Percentiles rank a stretch among this genome's conserved stretches.
Evolutionary conservation across 139 green algal genomes (phyloP).

Genomic region (Nannochloris sp.): DNA sequence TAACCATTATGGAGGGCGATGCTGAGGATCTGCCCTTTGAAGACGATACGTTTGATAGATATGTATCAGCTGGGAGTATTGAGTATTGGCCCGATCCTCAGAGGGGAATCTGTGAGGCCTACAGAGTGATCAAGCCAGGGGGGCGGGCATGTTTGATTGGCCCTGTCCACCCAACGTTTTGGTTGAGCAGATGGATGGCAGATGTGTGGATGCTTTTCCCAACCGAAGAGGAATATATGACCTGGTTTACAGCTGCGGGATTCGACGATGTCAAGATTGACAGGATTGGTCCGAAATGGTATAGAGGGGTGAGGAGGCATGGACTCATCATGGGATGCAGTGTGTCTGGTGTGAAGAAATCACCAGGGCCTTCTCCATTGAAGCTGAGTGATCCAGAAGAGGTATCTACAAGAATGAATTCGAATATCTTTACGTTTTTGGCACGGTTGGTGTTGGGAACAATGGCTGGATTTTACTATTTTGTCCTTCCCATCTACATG

Average conservation of each 20-base stretch:
- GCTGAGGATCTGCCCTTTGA: slow-evolving; percentile 87
- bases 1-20: slow-evolving; percentile 91
- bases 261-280: slow-evolving; percentile 86
- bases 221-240: slow-evolving; percentile 89
- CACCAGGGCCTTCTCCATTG: slow-evolving; percentile 64
- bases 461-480: slow-evolving; percentile 78
- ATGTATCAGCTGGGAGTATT: slow-evolving; percentile 84
- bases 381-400: slow-evolving; percentile 59
- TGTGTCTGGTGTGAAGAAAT: slow-evolving; percentile 78
- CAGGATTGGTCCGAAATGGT: slow-evolving; percentile 90
- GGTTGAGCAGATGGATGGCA: slow-evolving; percentile 72
- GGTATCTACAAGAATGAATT: slow-evolving; percentile 34
- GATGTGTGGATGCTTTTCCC: slow-evolving; percentile 96
- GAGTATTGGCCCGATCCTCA: slow-evolving; percentile 86
- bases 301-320: slow-evolving; percentile 83
- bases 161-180: slow-evolving; percentile 83
- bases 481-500: slow-evolving; percentile 75
- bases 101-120: slow-evolving; percentile 53
- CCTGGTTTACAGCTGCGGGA: slow-evolving; percentile 88
- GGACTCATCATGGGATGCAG: slow-evolving; percentile 97
- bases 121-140: slow-evolving; percentile 84
- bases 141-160: slow-evolving; percentile 89
- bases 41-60: slow-evolving; percentile 82
- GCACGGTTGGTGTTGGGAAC: slow-evolving; percentile 54
- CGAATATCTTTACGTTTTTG: slow-evolving; percentile 61